Evolutionary conservation across 148 eudicot species (phyloP).

Genomic region (Persicaria maculosa): DNA sequence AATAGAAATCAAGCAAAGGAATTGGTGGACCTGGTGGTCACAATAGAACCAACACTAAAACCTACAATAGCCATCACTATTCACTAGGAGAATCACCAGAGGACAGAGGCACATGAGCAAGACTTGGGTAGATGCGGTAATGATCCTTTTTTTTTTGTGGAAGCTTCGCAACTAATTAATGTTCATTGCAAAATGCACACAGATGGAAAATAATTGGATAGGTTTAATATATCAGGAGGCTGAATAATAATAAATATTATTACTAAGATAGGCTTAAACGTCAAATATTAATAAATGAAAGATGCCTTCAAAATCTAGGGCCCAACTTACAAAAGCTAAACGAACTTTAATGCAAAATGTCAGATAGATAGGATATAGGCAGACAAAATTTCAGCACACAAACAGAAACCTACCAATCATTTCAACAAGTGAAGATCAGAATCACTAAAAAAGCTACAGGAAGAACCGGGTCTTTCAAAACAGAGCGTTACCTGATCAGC

Average conservation of each 20-base stretch:
- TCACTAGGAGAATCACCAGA: not conserved
- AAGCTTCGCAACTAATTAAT: not conserved
- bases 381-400: not conserved
- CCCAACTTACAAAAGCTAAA: not conserved
- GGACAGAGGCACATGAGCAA: too few species aligned
- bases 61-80: not conserved
- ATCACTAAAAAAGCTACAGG: not conserved
- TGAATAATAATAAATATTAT: not conserved
- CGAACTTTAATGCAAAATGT: not conserved
- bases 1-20: not conserved
- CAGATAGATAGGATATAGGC: too few species aligned
- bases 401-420: not conserved
- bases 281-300: not conserved
- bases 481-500: constrained; percentile 77
- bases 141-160: not conserved
- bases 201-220: not conserved
- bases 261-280: not conserved
- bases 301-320: not conserved
- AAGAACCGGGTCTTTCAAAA: not conserved
- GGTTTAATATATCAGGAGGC: not conserved
- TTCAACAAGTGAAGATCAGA: not conserved
- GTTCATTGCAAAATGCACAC: not conserved
- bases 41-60: not conserved
- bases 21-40: not conserved
- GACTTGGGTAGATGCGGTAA: not conserved